phyloP scores from a whole-genome alignment of 495 filamentous ascomycete species.

The Niebla homalea region DNA sequence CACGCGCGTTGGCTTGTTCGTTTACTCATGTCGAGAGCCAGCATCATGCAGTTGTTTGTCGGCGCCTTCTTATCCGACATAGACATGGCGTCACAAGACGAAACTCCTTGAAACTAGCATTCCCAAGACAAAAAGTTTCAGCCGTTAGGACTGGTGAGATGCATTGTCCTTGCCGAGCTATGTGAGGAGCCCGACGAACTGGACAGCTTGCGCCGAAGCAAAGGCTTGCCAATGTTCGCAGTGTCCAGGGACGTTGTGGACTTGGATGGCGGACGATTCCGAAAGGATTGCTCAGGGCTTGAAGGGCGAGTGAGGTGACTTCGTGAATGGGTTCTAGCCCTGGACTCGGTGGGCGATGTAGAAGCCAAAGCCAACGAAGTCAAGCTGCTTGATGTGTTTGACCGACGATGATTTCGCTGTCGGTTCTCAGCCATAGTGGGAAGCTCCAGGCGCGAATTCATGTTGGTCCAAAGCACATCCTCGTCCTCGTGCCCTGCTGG shows the following conservation, averaged over 20 bases:
- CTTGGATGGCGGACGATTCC: slow-evolving; percentile 4
- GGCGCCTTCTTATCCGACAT: no score
- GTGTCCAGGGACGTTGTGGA: slow-evolving; percentile 10
- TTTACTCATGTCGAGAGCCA: no score
- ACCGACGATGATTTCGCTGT: slow-evolving; percentile 13
- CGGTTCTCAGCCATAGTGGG: slow-evolving; percentile 23
- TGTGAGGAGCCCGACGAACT: slow-evolving; percentile 9
- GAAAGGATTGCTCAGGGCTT: slow-evolving; percentile 14
- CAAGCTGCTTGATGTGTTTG: slow-evolving; percentile 12
- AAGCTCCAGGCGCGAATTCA: slow-evolving; percentile 61
- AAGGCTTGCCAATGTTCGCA: slow-evolving; percentile 11
- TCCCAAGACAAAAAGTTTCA: not conserved
- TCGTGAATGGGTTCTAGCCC: slow-evolving; percentile 2
- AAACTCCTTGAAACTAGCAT: no score
- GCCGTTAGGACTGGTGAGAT: not conserved
- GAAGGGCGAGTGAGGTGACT: not conserved
- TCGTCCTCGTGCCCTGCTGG: slow-evolving; percentile 31
- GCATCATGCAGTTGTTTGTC: no score
- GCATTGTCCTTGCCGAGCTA: slow-evolving; percentile 2
- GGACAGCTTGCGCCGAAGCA: slow-evolving; percentile 7
- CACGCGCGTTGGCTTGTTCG: no score
- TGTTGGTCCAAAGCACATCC: slow-evolving; percentile 54
- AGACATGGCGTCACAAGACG: no score
- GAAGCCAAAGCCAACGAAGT: not conserved
- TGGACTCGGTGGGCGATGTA: slow-evolving; percentile 2